A percentile compares a stretch with the other conserved stretches of the same genome.
Conservation (phyloP, 352 stramenopile species). For the Elongisporangium senticosum region DNA sequence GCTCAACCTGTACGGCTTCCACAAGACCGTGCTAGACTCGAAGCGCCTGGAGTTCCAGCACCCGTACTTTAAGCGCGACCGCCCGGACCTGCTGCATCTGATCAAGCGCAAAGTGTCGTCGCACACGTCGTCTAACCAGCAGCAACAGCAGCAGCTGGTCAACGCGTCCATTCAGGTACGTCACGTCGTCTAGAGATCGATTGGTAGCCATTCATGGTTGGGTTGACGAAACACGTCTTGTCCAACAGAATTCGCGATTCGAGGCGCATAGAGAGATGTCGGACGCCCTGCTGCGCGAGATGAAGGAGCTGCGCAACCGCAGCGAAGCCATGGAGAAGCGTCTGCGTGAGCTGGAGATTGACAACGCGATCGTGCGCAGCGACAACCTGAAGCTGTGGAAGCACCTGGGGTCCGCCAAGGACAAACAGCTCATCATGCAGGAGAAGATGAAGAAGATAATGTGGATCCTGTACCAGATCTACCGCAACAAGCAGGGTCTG, state of each 20-base stretch:
- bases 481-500: slow-evolving; percentile 75
- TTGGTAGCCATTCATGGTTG: not conserved
- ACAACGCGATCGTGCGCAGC: slow-evolving; percentile 85
- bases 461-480: slow-evolving; percentile 89
- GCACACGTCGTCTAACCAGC: slow-evolving; percentile 25
- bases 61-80: slow-evolving; percentile 86
- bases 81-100: slow-evolving; percentile 77
- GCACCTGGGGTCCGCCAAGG: slow-evolving; percentile 73
- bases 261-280: slow-evolving; percentile 75
- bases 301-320: slow-evolving; percentile 77
- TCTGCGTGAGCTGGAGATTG: slow-evolving; percentile 76
- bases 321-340: slow-evolving; percentile 87
- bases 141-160: slow-evolving; percentile 37
- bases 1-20: slow-evolving; percentile 93
- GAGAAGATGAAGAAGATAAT: slow-evolving; percentile 91
- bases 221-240: not conserved
- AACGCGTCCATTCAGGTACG: slow-evolving; percentile 50
- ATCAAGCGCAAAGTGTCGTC: slow-evolving; percentile 88
- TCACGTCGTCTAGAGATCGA: slow-evolving; percentile 2
- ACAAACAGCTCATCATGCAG: slow-evolving; percentile 88
- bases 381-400: slow-evolving; percentile 89
- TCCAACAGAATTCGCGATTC: slow-evolving; percentile 48
- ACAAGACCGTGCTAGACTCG: slow-evolving; percentile 90
- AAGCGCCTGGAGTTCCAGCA: slow-evolving; percentile 93
- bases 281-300: slow-evolving; percentile 73